Conservation (phyloP, 306 rosid genomes). For the Lathyrus sativus region DNA sequence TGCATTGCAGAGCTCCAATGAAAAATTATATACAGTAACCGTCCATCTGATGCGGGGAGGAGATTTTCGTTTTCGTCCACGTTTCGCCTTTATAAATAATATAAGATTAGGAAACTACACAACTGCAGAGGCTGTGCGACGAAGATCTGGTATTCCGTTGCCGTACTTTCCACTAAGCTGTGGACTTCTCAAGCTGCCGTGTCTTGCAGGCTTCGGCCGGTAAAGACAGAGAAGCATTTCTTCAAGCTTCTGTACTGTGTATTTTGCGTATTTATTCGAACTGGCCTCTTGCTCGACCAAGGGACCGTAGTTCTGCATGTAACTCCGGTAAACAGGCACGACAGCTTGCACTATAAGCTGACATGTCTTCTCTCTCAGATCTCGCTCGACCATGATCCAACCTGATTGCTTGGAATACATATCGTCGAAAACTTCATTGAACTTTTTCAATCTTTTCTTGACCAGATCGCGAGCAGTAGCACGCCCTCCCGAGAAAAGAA, state of each 20-base stretch:
- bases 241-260: slow-evolving; percentile 85
- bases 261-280: slow-evolving; percentile 81
- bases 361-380: slow-evolving; percentile 89
- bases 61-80: too few species aligned
- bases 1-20: slow-evolving; percentile 44
- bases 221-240: slow-evolving; percentile 78
- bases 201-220: slow-evolving; percentile 77
- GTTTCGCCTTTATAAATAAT: too few species aligned
- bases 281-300: slow-evolving; percentile 92
- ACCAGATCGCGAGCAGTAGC: slow-evolving; percentile 99
- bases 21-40: slow-evolving; percentile 52
- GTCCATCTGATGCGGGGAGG: too few species aligned
- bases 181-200: slow-evolving; percentile 73
- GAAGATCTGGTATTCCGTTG: slow-evolving; percentile 64
- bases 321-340: slow-evolving; percentile 97
- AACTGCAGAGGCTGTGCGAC: slow-evolving; percentile 82
- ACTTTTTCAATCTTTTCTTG: slow-evolving; percentile 86
- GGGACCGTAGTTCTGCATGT: slow-evolving; percentile 99
- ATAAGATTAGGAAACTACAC: slow-evolving; percentile 48
- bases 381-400: slow-evolving; percentile 75
- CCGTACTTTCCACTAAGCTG: slow-evolving; percentile 71
- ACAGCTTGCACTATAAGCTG: slow-evolving; percentile 89
- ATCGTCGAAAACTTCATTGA: slow-evolving; percentile 86
- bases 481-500: slow-evolving; percentile 92
- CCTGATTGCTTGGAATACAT: slow-evolving; percentile 73